These are phyloP conservation scores for Epichloe elymi DNA, from an alignment of 2,329 filamentous ascomycete species.

Conservation along the genomic window DNA sequence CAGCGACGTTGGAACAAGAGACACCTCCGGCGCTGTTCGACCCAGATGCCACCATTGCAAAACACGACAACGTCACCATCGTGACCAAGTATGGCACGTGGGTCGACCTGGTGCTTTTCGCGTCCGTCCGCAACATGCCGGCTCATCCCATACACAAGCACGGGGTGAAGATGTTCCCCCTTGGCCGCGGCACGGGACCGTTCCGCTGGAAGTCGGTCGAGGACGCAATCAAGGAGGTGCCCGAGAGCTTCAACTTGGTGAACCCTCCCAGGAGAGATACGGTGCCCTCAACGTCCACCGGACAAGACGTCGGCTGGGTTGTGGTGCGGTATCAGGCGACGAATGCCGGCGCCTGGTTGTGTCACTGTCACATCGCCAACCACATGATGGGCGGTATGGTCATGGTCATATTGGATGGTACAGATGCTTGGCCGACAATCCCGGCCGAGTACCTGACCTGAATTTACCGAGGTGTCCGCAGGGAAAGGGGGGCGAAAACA, in stretches of 20 bases:
- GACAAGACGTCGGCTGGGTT: slow-evolving; percentile 24
- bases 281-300: slow-evolving; percentile 13
- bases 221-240: slow-evolving; percentile 33
- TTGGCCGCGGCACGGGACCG: slow-evolving; percentile 35
- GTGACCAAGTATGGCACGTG: slow-evolving; percentile 33
- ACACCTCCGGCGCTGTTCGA: slow-evolving; percentile 36
- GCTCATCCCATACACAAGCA: slow-evolving; percentile 52
- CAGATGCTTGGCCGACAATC: slow-evolving; percentile 29
- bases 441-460: slow-evolving; percentile 24
- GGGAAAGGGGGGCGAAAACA: no score
- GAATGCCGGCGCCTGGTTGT: slow-evolving; percentile 39
- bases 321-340: slow-evolving; percentile 38
- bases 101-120: slow-evolving; percentile 42
- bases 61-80: slow-evolving; percentile 32
- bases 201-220: slow-evolving; percentile 41
- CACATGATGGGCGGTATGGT: slow-evolving; percentile 43
- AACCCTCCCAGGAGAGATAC: slow-evolving; percentile 40
- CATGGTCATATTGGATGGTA: slow-evolving; percentile 35
- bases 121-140: slow-evolving; percentile 26
- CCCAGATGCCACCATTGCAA: slow-evolving; percentile 5
- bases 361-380: slow-evolving; percentile 43
- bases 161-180: slow-evolving; percentile 43
- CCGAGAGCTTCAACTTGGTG: slow-evolving; percentile 41
- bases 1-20: slow-evolving; percentile 15
- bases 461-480: background rate